Percentiles rank a stretch among this genome's conserved stretches.
These are phyloP conservation scores for Starmerella lactis-condensi DNA, from an alignment of 805 yeast genomes.

Conservation along the genomic window DNA sequence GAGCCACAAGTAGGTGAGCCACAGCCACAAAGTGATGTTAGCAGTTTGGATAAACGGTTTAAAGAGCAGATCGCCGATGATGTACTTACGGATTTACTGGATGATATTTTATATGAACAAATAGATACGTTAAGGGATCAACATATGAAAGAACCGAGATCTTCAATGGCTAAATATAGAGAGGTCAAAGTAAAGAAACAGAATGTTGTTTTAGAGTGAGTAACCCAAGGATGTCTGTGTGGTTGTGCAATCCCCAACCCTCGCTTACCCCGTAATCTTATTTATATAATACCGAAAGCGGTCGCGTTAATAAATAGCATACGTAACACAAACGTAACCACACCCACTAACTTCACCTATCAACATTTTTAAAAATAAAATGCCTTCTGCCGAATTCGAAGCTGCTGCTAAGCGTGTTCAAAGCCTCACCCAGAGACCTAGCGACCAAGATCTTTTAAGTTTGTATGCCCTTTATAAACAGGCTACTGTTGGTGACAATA, in stretches of 20 bases:
- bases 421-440: constrained; percentile 55
- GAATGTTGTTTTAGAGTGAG: no score
- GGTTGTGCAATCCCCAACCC: no score
- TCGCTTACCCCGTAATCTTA: no score
- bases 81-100: constrained; percentile 62
- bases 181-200: no score
- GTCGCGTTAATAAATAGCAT: no score
- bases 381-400: constrained; percentile 26
- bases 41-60: constrained; percentile 41
- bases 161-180: no score
- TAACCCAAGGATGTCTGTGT: no score
- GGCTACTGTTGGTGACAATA: constrained; percentile 91
- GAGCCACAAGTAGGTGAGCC: constrained; percentile 27
- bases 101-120: constrained; percentile 30
- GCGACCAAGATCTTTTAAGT: constrained; percentile 68
- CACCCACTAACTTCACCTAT: neutral
- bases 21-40: constrained; percentile 23
- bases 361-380: constrained; percentile 6
- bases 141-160: no score
- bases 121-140: no score
- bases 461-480: constrained; percentile 90
- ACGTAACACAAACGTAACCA: no score
- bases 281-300: no score
- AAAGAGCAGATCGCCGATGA: constrained; percentile 62
- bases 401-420: constrained; percentile 57